phyloP scores from a whole-genome alignment of 257 asterid species.

The Petunia secreta region DNA sequence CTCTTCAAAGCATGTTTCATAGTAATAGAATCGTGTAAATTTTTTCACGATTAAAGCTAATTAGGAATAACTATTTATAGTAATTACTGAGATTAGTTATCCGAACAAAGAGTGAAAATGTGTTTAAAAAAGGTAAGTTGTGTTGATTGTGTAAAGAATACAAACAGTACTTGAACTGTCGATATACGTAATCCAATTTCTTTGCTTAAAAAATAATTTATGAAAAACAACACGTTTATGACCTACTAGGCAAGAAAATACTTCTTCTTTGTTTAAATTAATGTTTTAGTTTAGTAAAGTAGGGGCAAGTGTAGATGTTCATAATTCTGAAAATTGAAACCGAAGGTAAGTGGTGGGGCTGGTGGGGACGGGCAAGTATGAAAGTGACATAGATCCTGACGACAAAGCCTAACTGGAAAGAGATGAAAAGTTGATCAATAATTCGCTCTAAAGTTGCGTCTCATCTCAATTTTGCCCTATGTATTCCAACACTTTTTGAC shows the following conservation, averaged over 20 bases:
- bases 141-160: too few relatives aligned
- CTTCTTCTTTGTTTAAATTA: neutral
- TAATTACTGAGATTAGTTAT: too few relatives aligned
- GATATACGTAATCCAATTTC: too few relatives aligned
- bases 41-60: too few relatives aligned
- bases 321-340: constrained; percentile 7
- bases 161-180: too few relatives aligned
- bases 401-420: constrained; percentile 24
- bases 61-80: too few relatives aligned
- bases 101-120: too few relatives aligned
- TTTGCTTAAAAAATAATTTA: neutral
- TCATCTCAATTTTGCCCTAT: neutral
- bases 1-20: neutral
- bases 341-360: neutral
- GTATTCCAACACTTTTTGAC: neutral
- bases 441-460: neutral
- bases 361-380: neutral
- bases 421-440: constrained; percentile 20
- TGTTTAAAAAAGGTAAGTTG: too few relatives aligned
- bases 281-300: constrained; percentile 17
- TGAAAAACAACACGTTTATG: constrained; percentile 16
- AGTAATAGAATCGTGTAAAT: too few relatives aligned
- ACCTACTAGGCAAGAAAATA: constrained; percentile 25
- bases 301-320: neutral
- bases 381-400: constrained; percentile 6